Conservation (phyloP, 2,329 filamentous ascomycete genomes). For the Talaromyces sp. region DNA sequence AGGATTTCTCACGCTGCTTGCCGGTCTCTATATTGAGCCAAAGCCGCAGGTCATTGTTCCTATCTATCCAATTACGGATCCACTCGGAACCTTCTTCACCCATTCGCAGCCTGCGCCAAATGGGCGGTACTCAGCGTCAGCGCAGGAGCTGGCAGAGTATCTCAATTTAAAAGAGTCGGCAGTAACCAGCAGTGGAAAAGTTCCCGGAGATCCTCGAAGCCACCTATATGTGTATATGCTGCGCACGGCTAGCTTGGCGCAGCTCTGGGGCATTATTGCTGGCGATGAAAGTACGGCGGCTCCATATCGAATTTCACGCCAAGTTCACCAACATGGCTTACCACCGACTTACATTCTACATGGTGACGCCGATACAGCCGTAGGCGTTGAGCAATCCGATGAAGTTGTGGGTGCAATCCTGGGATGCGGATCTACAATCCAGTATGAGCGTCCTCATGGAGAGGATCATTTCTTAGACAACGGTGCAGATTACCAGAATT, state of each 20-base stretch:
- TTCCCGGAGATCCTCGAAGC: background rate
- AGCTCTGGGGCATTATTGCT: background rate
- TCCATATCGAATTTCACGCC: background rate
- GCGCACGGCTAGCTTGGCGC: background rate
- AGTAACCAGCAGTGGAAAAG: background rate
- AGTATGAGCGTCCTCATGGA: background rate
- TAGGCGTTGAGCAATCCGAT: background rate
- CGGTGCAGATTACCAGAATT: background rate
- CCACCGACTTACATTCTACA: background rate
- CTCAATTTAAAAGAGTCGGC: background rate
- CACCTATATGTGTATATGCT: background rate
- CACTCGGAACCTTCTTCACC: background rate
- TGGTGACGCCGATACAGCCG: background rate
- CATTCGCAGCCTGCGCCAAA: background rate
- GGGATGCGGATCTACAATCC: background rate
- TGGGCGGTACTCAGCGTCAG: background rate
- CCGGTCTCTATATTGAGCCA: background rate
- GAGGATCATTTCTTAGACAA: background rate
- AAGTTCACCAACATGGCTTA: background rate
- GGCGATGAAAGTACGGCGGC: background rate
- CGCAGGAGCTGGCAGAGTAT: background rate
- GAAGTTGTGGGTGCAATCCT: background rate
- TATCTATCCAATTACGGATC: background rate
- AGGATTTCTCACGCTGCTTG: background rate
- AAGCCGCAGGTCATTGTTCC: background rate